These are phyloP conservation scores for Akebia trifoliata DNA, from an alignment of 164 flowering plant species.

Conservation along the genomic window DNA sequence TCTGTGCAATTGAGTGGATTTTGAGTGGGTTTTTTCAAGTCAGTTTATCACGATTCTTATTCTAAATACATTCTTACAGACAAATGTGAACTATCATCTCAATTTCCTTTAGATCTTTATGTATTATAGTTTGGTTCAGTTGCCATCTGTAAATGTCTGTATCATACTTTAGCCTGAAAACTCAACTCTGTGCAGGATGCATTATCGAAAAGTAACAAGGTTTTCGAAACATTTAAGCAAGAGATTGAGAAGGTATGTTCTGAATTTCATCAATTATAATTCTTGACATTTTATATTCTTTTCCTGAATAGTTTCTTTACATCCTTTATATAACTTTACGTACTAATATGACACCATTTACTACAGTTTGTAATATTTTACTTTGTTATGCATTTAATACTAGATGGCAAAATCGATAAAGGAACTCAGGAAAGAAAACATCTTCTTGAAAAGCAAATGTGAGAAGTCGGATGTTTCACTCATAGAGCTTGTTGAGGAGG, in stretches of 20 bases:
- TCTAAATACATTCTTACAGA: no score
- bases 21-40: no score
- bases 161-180: no score
- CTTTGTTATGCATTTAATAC: slow-evolving; percentile 3
- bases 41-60: no score
- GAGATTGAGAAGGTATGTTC: slow-evolving; percentile 85
- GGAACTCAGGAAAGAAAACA: slow-evolving; percentile 88
- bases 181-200: slow-evolving; percentile 67
- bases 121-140: not conserved
- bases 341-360: slow-evolving; percentile 1
- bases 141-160: no score
- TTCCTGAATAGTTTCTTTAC: not conserved
- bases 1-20: no score
- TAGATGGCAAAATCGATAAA: slow-evolving; percentile 86
- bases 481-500: slow-evolving; percentile 88
- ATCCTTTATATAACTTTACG: not conserved
- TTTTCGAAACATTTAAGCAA: slow-evolving; percentile 89
- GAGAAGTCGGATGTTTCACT: slow-evolving; percentile 84
- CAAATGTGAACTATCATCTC: not conserved
- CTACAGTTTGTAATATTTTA: not conserved
- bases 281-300: not conserved
- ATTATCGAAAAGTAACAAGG: slow-evolving; percentile 79
- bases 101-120: not conserved
- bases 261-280: not conserved
- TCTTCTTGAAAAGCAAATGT: slow-evolving; percentile 76